Evolutionary conservation across 2,329 filamentous ascomycete species (phyloP).

Genomic region (Ophiostoma perfectum): DNA sequence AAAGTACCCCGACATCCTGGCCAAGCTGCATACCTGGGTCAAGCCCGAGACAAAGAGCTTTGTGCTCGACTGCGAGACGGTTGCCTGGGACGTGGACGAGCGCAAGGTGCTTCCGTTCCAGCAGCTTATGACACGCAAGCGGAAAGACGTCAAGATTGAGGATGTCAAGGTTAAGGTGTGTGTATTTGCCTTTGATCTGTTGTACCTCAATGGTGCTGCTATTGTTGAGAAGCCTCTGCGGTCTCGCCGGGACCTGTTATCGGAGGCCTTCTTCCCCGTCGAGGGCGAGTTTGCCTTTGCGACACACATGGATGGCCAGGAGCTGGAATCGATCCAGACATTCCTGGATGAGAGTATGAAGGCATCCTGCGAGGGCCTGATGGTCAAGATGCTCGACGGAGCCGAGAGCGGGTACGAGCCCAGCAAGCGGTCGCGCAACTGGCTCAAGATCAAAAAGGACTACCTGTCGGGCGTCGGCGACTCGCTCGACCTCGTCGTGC

Average conservation of each 20-base stretch:
- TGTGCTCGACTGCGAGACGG: conserved; percentile 96
- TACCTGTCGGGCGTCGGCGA: conserved; percentile 92
- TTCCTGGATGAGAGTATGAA: conserved; percentile 94
- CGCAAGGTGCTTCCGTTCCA: conserved; percentile 98
- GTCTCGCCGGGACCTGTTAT: conserved; percentile 72
- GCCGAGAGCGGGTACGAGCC: conserved; percentile 91
- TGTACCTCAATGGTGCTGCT: conserved; percentile 88
- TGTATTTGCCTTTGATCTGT: conserved; percentile 90
- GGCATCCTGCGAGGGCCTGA: conserved; percentile 91
- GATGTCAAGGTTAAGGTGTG: conserved; percentile 96
- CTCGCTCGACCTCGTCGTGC: conserved; percentile 90
- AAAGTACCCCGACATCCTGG: conserved; percentile 94
- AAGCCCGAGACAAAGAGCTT: conserved; percentile 88
- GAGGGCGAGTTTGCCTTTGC: conserved; percentile 93
- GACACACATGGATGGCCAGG: conserved; percentile 76
- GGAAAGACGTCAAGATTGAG: conserved; percentile 92
- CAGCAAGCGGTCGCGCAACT: conserved; percentile 92
- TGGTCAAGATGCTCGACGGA: conserved; percentile 99
- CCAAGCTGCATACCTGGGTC: conserved; percentile 82
- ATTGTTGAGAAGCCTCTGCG: conserved; percentile 82
- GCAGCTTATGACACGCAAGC: conserved; percentile 95
- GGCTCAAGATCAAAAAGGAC: conserved; percentile 99
- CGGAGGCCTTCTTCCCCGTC: conserved; percentile 64
- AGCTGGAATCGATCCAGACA: conserved; percentile 86
- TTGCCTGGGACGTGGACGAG: conserved; percentile 89